Evolutionary conservation across 2,329 filamentous ascomycete species (phyloP).

Genomic region (Nemania abortiva): DNA sequence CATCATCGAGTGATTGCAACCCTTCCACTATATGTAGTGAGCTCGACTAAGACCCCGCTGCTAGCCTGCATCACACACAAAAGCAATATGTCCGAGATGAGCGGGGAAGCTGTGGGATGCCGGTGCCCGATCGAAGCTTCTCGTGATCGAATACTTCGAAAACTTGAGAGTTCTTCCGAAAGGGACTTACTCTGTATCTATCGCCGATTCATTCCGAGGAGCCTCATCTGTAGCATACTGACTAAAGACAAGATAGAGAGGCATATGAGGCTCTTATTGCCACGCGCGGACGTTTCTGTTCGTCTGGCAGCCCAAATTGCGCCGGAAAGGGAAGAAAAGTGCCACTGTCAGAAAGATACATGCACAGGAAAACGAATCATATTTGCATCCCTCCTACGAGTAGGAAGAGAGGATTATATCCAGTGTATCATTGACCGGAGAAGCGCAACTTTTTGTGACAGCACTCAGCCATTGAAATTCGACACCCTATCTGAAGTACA

Average conservation of each 20-base stretch:
- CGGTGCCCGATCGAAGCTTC: constrained; percentile 20
- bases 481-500: too few relatives aligned
- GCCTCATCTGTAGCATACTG: constrained; percentile 13
- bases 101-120: neutral
- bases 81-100: too few relatives aligned
- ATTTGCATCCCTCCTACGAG: constrained; percentile 28
- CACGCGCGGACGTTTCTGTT: neutral
- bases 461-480: neutral
- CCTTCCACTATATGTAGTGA: too few relatives aligned
- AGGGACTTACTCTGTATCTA: neutral
- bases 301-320: neutral
- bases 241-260: constrained; percentile 3
- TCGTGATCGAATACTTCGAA: constrained; percentile 23
- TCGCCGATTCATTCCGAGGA: constrained; percentile 28
- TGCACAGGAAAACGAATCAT: constrained; percentile 37
- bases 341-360: constrained; percentile 6
- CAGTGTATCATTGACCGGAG: neutral
- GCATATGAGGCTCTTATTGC: constrained; percentile 6
- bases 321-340: neutral
- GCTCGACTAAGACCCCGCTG: too few relatives aligned
- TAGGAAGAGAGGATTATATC: constrained; percentile 27
- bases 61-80: too few relatives aligned
- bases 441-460: constrained; percentile 12
- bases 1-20: too few relatives aligned
- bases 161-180: constrained; percentile 4